Conservation (phyloP, 2,329 filamentous ascomycete species). For the Aspergillaceae sp. region DNA sequence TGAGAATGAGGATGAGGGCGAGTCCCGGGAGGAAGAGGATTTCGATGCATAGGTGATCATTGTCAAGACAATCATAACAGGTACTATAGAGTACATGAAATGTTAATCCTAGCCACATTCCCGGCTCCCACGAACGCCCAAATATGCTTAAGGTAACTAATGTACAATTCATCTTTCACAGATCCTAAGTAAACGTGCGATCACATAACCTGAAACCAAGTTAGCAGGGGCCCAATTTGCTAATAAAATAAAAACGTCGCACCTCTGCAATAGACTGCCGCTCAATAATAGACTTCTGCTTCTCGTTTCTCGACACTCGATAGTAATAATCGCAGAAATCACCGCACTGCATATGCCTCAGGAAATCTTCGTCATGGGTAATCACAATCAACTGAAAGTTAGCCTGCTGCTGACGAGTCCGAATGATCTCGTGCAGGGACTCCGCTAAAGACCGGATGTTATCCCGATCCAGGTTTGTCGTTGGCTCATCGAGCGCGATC, state of each 20-base stretch:
- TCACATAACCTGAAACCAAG: constrained; percentile 9
- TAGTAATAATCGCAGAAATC: constrained; percentile 93
- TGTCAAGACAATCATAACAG: neutral
- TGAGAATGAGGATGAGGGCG: constrained; percentile 26
- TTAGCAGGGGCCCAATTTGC: constrained; percentile 1
- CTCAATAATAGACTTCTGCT: constrained; percentile 81
- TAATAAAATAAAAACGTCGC: constrained; percentile 8
- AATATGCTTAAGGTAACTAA: neutral
- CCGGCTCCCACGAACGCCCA: neutral
- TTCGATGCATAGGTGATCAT: neutral
- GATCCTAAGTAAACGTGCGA: neutral
- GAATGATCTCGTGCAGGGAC: constrained; percentile 80
- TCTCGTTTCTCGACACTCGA: constrained; percentile 70
- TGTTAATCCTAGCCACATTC: neutral
- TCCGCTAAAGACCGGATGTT: constrained; percentile 86
- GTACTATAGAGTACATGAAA: neutral
- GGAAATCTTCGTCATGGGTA: constrained; percentile 95
- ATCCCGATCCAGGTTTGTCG: constrained; percentile 89
- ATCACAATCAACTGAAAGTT: constrained; percentile 99
- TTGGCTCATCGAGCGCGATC: constrained; percentile 94
- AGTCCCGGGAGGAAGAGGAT: constrained; percentile 1
- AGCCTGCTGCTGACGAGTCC: constrained; percentile 68
- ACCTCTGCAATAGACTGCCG: constrained; percentile 48
- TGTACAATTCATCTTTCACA: no score
- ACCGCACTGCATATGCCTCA: constrained; percentile 84